Percentiles rank a stretch among this genome's conserved stretches.
Evolutionary conservation across 352 stramenopile species (phyloP).

Genomic region (Thalassiosira livingstoniorum): DNA sequence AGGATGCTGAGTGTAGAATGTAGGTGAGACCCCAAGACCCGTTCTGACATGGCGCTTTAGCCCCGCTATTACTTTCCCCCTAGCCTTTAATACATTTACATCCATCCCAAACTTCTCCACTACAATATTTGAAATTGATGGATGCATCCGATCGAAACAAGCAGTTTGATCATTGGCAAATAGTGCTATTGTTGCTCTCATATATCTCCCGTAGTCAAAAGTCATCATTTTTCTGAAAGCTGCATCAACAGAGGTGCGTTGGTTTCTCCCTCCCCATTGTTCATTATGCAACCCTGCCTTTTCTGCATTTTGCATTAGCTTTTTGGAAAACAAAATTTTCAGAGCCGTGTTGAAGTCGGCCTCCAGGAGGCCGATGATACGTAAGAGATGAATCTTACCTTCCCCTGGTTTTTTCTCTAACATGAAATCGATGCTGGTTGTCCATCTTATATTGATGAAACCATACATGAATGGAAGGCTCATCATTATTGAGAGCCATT

Average conservation of each 20-base stretch:
- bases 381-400: conserved; percentile 41
- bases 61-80: neutral
- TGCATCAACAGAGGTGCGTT: conserved; percentile 13
- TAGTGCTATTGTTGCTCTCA: neutral
- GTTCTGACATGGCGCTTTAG: neutral
- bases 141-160: conserved; percentile 23
- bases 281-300: neutral
- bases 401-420: conserved; percentile 47
- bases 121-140: conserved; percentile 6
- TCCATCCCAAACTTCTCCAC: neutral
- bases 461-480: conserved; percentile 29
- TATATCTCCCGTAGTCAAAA: neutral
- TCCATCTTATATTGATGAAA: conserved; percentile 23
- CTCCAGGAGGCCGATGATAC: conserved; percentile 54
- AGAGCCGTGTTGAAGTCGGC: conserved; percentile 44
- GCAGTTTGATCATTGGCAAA: neutral
- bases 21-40: neutral
- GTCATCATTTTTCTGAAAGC: conserved; percentile 11
- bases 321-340: conserved; percentile 16
- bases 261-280: neutral
- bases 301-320: conserved; percentile 3
- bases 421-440: conserved; percentile 36
- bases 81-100: neutral
- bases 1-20: neutral
- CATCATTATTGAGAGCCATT: conserved; percentile 3